Evolutionary conservation across 83 land plant species (phyloP).

Genomic region (Thuja plicata): DNA sequence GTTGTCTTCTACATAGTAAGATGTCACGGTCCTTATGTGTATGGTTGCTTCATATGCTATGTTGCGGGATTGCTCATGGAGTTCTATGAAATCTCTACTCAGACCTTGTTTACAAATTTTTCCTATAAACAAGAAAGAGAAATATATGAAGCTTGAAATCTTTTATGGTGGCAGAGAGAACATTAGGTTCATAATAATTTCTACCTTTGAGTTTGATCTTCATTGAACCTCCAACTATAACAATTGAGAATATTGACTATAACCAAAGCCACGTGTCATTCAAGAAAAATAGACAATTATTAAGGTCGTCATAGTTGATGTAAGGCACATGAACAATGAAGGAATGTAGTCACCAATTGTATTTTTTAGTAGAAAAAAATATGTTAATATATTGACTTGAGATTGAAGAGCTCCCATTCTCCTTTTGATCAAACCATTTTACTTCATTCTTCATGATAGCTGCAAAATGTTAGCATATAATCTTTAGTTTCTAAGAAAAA

Average conservation of each 20-base stretch:
- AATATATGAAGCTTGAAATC: not conserved
- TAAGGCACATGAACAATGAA: constrained; percentile 37
- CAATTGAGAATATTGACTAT: not conserved
- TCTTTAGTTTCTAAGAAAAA: not conserved
- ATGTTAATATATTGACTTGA: constrained; percentile 24
- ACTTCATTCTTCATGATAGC: constrained; percentile 41
- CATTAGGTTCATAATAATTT: not conserved
- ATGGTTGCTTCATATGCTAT: constrained; percentile 33
- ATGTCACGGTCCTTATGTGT: constrained; percentile 39
- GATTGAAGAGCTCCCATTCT: constrained; percentile 28
- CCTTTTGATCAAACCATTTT: constrained; percentile 45
- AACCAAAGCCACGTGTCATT: constrained; percentile 50
- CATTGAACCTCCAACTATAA: not conserved
- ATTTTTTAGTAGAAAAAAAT: constrained; percentile 30
- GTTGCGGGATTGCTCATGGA: constrained; percentile 22
- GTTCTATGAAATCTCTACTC: constrained; percentile 17
- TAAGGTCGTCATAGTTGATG: constrained; percentile 40
- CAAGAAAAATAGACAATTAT: constrained; percentile 20
- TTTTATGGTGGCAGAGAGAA: not conserved
- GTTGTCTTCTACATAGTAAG: constrained; percentile 33
- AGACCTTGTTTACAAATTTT: not conserved
- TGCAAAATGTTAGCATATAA: constrained; percentile 14
- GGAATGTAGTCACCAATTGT: constrained; percentile 38
- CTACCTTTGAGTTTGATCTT: not conserved
- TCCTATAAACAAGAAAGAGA: not conserved